Evolutionary conservation across 1,284 basidiomycete species (phyloP).

Genomic region (Leucoagaricus sp.): DNA sequence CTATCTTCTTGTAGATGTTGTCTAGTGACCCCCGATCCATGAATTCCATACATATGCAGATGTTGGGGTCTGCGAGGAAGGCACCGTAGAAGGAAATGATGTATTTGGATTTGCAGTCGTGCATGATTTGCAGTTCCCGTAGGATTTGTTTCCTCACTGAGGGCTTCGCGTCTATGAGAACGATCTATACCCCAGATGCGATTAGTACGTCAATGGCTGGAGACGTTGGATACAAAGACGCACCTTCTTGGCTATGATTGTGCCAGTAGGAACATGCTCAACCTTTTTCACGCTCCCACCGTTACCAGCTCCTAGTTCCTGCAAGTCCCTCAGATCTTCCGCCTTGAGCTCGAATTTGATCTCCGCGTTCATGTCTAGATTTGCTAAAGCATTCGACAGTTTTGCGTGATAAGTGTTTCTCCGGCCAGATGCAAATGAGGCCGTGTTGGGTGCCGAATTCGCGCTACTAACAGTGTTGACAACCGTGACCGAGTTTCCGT

Average conservation of each 20-base stretch:
- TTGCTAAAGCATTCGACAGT: slow-evolving; percentile 75
- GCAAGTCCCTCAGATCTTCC: slow-evolving; percentile 82
- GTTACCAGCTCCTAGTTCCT: slow-evolving; percentile 95
- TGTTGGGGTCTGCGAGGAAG: slow-evolving; percentile 96
- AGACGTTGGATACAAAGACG: slow-evolving; percentile 24
- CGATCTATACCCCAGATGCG: slow-evolving; percentile 63
- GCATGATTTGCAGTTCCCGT: slow-evolving; percentile 97
- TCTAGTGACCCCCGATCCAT: slow-evolving; percentile 94
- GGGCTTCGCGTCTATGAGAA: slow-evolving; percentile 97
- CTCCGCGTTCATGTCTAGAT: slow-evolving; percentile 75
- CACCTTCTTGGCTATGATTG: slow-evolving; percentile 95
- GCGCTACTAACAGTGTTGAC: slow-evolving; percentile 25
- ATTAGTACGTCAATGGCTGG: background rate
- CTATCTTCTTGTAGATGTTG: slow-evolving; percentile 93
- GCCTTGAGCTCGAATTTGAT: slow-evolving; percentile 77
- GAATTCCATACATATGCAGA: slow-evolving; percentile 98
- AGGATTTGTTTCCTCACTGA: slow-evolving; percentile 97
- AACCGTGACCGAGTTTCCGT: slow-evolving; percentile 30
- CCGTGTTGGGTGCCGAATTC: slow-evolving; percentile 36
- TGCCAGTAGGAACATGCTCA: slow-evolving; percentile 87
- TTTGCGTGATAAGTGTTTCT: slow-evolving; percentile 47
- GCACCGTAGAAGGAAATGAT: slow-evolving; percentile 98
- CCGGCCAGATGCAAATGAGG: slow-evolving; percentile 33
- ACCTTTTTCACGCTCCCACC: slow-evolving; percentile 97
- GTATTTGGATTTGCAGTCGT: slow-evolving; percentile 91